A percentile compares a stretch with the other conserved stretches of the same genome.
Evolutionary conservation across 2,329 filamentous ascomycete genomes (phyloP).

Genomic region (Bisporella sp.): DNA sequence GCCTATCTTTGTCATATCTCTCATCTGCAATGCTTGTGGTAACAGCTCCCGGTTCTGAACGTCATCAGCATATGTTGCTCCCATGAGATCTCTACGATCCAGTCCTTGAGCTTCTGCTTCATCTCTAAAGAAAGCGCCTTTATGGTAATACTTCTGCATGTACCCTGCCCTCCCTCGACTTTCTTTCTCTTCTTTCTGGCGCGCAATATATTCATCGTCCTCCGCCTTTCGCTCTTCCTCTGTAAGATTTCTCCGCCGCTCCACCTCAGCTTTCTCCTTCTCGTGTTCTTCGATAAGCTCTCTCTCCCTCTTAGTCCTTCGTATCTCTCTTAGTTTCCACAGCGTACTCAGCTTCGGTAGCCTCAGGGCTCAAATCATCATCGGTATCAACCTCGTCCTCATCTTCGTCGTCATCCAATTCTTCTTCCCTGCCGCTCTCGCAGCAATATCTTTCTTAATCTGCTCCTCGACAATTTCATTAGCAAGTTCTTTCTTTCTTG

Average conservation of each 20-base stretch:
- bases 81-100: conserved; percentile 78
- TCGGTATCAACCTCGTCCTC: conserved; percentile 79
- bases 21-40: conserved; percentile 85
- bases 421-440: conserved; percentile 67
- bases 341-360: conserved; percentile 80
- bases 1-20: conserved; percentile 90
- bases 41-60: conserved; percentile 73
- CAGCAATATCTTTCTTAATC: conserved; percentile 72
- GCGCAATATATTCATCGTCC: conserved; percentile 69
- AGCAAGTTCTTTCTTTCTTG: conserved; percentile 60
- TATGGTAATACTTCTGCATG: conserved; percentile 96
- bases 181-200: conserved; percentile 50
- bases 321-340: conserved; percentile 89
- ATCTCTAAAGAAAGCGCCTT: conserved; percentile 90
- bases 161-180: conserved; percentile 74
- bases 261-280: conserved; percentile 79
- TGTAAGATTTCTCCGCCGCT: conserved; percentile 79
- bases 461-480: conserved; percentile 84
- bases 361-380: conserved; percentile 67
- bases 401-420: conserved; percentile 71
- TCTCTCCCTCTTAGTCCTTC: conserved; percentile 79
- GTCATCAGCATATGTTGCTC: conserved; percentile 75
- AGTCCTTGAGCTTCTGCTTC: conserved; percentile 70
- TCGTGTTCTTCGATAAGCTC: conserved; percentile 79
- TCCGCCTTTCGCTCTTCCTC: conserved; percentile 80